phyloP scores from a whole-genome alignment of 2,329 filamentous ascomycete species.

The Alternaria brassicicola region DNA sequence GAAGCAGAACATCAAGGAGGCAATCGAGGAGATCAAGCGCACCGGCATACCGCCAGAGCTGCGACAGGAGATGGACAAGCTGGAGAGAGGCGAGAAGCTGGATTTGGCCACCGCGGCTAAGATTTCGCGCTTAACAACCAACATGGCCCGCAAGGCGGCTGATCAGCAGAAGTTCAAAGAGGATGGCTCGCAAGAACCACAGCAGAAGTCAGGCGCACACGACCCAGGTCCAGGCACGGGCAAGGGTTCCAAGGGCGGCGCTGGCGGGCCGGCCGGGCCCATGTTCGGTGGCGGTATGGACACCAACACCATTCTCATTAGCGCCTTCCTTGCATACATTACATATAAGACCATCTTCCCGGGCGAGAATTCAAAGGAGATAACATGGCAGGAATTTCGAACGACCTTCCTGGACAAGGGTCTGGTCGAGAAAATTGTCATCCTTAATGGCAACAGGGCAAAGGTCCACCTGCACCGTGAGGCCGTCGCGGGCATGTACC shows the following conservation, averaged over 20 bases:
- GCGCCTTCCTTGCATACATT: constrained; percentile 66
- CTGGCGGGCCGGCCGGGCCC: constrained; percentile 17
- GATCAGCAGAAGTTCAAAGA: constrained; percentile 43
- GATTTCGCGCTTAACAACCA: constrained; percentile 62
- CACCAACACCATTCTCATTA: constrained; percentile 61
- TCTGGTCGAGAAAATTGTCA: constrained; percentile 87
- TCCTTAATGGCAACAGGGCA: constrained; percentile 78
- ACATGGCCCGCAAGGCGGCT: constrained; percentile 60
- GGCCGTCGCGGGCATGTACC: constrained; percentile 72
- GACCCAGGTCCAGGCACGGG: constrained; percentile 51
- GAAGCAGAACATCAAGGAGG: constrained; percentile 62
- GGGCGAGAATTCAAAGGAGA: constrained; percentile 73
- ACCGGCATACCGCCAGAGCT: constrained; percentile 74
- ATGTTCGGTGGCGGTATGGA: constrained; percentile 53
- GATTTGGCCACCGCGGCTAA: constrained; percentile 65
- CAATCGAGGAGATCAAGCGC: constrained; percentile 67
- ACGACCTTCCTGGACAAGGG: constrained; percentile 95
- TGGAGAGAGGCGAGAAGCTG: constrained; percentile 55
- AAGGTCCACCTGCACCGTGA: constrained; percentile 81
- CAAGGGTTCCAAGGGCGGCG: constrained; percentile 34
- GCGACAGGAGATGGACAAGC: constrained; percentile 65
- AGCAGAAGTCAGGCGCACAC: constrained; percentile 54
- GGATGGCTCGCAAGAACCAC: constrained; percentile 34
- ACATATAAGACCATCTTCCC: constrained; percentile 67
- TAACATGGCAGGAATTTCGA: constrained; percentile 97